Evolutionary conservation across 1,284 basidiomycete genomes (phyloP).

Genomic region (Cutaneotrichosporon cavernicola): DNA sequence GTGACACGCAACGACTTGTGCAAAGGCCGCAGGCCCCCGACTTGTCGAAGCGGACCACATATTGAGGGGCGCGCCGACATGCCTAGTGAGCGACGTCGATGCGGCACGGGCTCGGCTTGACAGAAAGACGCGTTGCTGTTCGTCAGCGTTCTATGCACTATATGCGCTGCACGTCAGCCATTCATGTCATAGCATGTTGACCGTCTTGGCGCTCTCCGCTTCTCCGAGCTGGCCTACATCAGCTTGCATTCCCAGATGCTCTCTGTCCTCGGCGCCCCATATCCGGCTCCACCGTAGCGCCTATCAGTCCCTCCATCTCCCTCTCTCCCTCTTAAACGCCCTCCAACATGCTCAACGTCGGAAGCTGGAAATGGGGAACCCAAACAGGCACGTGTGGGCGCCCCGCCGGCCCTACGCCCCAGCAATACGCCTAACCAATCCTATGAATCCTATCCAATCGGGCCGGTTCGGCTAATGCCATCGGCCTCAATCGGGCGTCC

Average conservation of each 20-base stretch:
- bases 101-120: neutral
- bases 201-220: too few species aligned
- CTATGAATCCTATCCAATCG: neutral
- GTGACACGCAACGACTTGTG: too few species aligned
- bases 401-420: neutral
- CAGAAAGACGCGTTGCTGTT: neutral
- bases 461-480: neutral
- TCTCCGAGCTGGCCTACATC: too few species aligned
- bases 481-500: neutral
- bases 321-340: neutral
- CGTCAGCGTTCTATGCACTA: neutral
- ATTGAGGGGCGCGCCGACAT: neutral
- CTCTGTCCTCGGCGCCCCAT: too few species aligned
- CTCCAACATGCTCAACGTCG: neutral
- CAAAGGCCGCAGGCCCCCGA: too few species aligned
- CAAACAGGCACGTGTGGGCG: neutral
- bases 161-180: too few species aligned
- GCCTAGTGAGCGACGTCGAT: neutral
- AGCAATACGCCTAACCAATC: neutral
- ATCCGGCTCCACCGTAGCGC: too few species aligned
- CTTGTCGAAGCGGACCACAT: too few species aligned
- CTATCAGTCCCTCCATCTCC: too few species aligned
- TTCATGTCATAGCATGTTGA: too few species aligned
- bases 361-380: neutral
- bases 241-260: too few species aligned